Base-by-base conservation (phyloP, 2,329 filamentous ascomycete genomes). In the Colletotrichum cordylinicola region DNA sequence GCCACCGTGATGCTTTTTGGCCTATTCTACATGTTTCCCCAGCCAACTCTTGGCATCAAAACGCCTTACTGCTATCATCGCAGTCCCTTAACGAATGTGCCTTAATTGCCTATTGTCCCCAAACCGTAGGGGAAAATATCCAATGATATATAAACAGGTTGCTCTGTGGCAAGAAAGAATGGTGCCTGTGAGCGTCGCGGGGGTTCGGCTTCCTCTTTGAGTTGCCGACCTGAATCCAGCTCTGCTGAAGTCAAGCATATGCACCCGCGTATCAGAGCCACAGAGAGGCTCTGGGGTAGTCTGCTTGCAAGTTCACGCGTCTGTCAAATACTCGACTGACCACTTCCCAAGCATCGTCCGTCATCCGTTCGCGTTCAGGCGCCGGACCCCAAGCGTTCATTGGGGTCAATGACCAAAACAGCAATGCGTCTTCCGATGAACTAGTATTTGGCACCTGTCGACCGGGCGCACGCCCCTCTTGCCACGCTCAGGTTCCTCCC, bases 1-100 rank as follows among this genome's bases (percentile, higher is more conserved):
- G 60, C 68, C 67, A 29, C 73, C 68, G 55, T 74, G 58, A 76
- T 77, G 76, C 69, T 70, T 75, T 74, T 70, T 64, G 37, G 64
- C 58, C 48, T 77, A 43, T 48, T 72, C 74, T 73, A 76, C 73
- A 76, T 52, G 61, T 77, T 56, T 52, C 60, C 64, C 31, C 68
- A 61, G 60, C 72, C 67, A 37, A 33, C 62, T 52, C 33, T 21
- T 67, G 55, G 39, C 72, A 52, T 66, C 61, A 68, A 24, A 77
- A 77, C 72, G 67, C 64, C 75, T 43, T 35, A 27, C 58, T 72
- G 60, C 64, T 62, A 18, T 13, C 56, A 10, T 33, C 3, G 64
- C 73, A 67, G 73, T 18, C 52, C 33, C 35, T 43, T n/a, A 74
- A 65, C 18, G 73, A 75, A 68, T 60, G 65, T 76, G 9, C 35